Conservation (phyloP, 345 rosid genomes). For the Eucalyptus cladocalyx region DNA sequence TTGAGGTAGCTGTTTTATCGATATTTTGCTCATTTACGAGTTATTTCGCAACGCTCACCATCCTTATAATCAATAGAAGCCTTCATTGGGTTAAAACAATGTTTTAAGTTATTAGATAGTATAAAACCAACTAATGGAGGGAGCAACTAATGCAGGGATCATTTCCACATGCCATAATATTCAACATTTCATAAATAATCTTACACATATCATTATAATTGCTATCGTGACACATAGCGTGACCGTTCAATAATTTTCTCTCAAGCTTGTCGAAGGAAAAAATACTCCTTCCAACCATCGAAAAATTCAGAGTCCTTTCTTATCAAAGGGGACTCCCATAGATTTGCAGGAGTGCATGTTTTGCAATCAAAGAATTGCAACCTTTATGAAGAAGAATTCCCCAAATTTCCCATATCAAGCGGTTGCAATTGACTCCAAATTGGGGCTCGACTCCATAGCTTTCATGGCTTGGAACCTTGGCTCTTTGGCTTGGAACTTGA, state of each 20-base stretch:
- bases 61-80: not conserved
- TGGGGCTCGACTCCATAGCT: slow-evolving; percentile 12
- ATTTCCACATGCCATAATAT: not conserved
- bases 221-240: not conserved
- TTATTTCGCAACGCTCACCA: not conserved
- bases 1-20: not conserved
- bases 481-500: slow-evolving; percentile 87
- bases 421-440: slow-evolving; percentile 20
- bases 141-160: not conserved
- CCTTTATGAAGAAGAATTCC: not conserved
- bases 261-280: not conserved
- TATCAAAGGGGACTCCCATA: not conserved
- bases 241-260: not conserved
- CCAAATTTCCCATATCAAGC: not conserved
- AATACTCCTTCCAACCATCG: not conserved
- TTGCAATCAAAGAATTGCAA: not conserved
- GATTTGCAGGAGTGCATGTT: not conserved
- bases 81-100: not conserved
- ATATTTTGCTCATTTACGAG: not conserved
- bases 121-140: not conserved
- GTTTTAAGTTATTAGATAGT: not conserved
- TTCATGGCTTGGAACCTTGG: slow-evolving; percentile 95
- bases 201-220: not conserved
- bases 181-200: not conserved
- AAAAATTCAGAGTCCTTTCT: not conserved